A percentile compares a stretch with the other conserved stretches of the same genome.
phyloP scores from a whole-genome alignment of 176 grass and related monocot species.

The Oropetium thomaeum region DNA sequence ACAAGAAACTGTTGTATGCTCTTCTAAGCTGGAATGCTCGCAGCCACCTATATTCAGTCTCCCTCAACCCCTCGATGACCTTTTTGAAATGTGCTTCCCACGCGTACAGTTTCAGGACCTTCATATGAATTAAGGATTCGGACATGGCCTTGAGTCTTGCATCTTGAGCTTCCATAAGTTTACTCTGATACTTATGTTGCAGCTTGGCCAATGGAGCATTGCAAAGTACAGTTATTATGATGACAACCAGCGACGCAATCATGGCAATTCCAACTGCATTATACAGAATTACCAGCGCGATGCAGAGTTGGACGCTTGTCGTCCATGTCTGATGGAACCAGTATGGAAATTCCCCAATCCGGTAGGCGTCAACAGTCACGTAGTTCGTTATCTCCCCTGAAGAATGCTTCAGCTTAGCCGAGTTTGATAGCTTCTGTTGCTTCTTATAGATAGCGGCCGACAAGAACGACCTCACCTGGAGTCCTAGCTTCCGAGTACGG shows the following conservation, averaged over 20 bases:
- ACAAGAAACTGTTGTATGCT: conserved; percentile 82
- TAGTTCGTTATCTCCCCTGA: conserved; percentile 93
- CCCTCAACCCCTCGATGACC: conserved; percentile 69
- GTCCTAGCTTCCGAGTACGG: conserved; percentile 68
- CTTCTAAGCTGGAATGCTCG: conserved; percentile 69
- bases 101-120: conserved; percentile 83
- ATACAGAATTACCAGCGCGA: conserved; percentile 69
- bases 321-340: conserved; percentile 96
- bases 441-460: conserved; percentile 82
- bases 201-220: conserved; percentile 84
- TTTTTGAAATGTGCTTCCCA: conserved; percentile 87
- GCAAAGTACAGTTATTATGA: conserved; percentile 62
- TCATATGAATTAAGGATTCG: conserved; percentile 77
- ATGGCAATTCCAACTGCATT: conserved; percentile 61
- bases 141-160: conserved; percentile 74
- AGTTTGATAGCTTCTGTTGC: conserved; percentile 63
- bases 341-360: conserved; percentile 84
- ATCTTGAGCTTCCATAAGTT: conserved; percentile 87
- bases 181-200: conserved; percentile 78
- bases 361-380: conserved; percentile 74
- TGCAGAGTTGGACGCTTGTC: conserved; percentile 67
- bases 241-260: conserved; percentile 55
- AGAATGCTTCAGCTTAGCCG: conserved; percentile 63
- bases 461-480: conserved; percentile 68
- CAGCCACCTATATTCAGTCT: conserved; percentile 71